phyloP scores from a whole-genome alignment of 495 filamentous ascomycete genomes.

The Clavariopsis aquatica region DNA sequence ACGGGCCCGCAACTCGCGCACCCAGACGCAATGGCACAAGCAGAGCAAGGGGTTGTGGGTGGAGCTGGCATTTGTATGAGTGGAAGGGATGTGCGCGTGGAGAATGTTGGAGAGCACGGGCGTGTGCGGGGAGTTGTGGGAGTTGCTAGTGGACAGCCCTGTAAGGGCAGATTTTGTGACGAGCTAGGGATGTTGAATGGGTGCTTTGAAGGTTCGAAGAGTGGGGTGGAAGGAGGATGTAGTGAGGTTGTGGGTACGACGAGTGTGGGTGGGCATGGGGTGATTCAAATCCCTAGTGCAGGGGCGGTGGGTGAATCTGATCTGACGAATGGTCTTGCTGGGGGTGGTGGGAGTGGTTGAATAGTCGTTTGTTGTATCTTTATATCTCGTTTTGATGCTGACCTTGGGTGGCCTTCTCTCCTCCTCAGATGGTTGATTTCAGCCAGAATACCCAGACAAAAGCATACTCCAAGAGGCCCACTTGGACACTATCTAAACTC shows the following conservation, averaged over 20 bases:
- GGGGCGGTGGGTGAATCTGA: not conserved
- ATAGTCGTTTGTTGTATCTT: no score
- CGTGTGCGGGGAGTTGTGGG: not conserved
- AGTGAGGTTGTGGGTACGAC: not conserved
- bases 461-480: no score
- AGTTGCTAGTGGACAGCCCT: not conserved
- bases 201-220: not conserved
- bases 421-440: no score
- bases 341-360: not conserved
- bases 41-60: not conserved
- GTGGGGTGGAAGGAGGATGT: not conserved
- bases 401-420: no score
- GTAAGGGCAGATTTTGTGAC: not conserved
- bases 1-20: not conserved
- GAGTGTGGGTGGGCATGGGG: not conserved
- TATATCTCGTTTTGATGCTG: no score
- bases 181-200: not conserved
- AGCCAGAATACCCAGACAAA: no score
- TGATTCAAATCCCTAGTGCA: not conserved
- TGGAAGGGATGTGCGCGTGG: not conserved
- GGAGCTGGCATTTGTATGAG: not conserved
- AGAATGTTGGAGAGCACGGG: not conserved
- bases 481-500: no score
- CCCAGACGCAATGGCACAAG: not conserved
- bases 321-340: not conserved